Conservation (phyloP, 163 green algal genomes). For the Chlamydomonas reinhardtii region DNA sequence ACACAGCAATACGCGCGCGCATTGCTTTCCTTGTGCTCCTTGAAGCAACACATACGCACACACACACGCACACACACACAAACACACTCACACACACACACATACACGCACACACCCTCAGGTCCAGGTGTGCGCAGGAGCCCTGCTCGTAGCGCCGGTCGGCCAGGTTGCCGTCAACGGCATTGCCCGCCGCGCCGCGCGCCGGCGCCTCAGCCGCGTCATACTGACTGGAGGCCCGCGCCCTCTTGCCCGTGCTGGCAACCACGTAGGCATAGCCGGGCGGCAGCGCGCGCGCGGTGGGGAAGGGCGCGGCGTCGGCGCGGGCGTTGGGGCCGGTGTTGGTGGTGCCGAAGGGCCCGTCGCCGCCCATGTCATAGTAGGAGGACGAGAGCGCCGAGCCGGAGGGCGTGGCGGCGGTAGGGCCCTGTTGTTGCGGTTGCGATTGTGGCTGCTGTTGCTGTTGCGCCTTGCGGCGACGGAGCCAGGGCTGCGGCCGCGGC, state of each 20-base stretch:
- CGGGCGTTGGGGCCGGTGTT: no score
- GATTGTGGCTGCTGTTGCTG: background rate
- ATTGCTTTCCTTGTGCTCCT: no score
- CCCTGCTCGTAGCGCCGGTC: background rate
- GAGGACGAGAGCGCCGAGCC: no score
- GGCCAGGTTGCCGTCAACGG: background rate
- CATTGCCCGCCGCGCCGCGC: background rate
- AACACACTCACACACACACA: background rate
- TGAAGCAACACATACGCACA: no score
- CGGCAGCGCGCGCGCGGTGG: background rate
- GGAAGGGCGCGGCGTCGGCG: background rate
- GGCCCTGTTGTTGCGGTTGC: background rate
- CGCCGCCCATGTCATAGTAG: no score
- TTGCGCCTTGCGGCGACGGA: background rate
- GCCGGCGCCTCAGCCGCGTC: background rate
- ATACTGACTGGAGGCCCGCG: background rate
- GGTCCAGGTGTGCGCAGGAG: background rate
- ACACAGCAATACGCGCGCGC: no score
- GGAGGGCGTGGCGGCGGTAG: no score
- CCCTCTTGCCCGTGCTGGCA: background rate
- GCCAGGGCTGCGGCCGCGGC: background rate
- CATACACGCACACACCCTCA: background rate
- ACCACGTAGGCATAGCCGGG: background rate
- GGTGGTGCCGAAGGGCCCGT: no score
- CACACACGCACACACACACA: background rate